Evolutionary conservation across 2,329 filamentous ascomycete genomes (phyloP), one percentile per base, ranked within the genome.

Genomic region (Fusarium palustre): DNA sequence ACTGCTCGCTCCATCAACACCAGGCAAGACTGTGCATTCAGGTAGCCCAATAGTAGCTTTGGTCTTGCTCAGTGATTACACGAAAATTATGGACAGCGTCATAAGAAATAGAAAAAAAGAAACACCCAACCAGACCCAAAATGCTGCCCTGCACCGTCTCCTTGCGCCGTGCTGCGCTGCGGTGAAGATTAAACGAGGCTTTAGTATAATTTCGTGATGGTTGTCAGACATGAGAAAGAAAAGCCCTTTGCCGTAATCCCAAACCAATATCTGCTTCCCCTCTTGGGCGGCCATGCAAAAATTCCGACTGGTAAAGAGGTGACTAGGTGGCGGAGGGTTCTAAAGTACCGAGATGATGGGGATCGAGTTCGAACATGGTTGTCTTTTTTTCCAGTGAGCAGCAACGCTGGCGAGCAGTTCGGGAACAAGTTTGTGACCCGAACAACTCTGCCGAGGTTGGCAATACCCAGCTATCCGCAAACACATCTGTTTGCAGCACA

Each of bases 91-190:
- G 71, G 66, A 74, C 70, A 74, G 66, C 67, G 56, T 73, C 62
- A 68, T 73, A 70, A 74, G 65, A 74, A 72, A 74, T 73, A 77
- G n/a, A 68, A 69, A 76, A 76, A 55, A 74, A 71, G 70, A 71
- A 76, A 75, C 62, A 76, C 71, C 75, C 69, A 73, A 76, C 73
- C 75, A 77, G 67, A 79, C 67, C 67, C 76, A 77, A 77, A 80
- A 80, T 79, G 78, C 77, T 78, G 74, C 73, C 78, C 76, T 75
- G 70, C 73, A 77, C 78, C 71, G 75, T 77, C 78, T 74, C 74
- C 75, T 64, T 78, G 78, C 79, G 78, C 78, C 76, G 74, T 78
- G 76, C 76, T 78, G 79, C 77, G 78, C 79, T 78, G 74, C 61
- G 62, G 60, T 65, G 75, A 79, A 76, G 75, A 75, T 76, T 75